phyloP scores from a whole-genome alignment of 192 early-diverging fungal genomes.

The Linnemannia elongata region DNA sequence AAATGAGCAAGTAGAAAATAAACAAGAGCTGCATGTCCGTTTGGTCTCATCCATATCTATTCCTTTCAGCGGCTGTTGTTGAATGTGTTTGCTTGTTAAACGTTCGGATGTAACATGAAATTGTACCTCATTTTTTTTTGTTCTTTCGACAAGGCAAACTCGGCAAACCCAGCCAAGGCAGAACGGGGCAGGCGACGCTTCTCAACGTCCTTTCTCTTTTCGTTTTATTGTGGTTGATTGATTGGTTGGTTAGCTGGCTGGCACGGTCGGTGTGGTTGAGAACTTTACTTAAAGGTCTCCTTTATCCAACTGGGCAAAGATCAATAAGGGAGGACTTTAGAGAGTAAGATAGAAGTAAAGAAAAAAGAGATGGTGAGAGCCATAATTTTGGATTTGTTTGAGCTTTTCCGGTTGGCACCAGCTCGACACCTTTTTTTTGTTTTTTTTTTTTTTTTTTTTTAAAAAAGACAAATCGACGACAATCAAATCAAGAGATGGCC shows the following conservation, averaged over 20 bases:
- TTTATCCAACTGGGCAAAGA: background rate
- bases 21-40: background rate
- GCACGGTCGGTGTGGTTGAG: background rate
- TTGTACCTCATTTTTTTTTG: no score
- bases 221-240: background rate
- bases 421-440: background rate
- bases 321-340: background rate
- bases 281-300: background rate
- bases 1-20: slow-evolving; percentile 1
- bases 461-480: no score
- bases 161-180: no score
- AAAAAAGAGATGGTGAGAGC: slow-evolving; percentile 3
- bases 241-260: no score
- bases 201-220: background rate
- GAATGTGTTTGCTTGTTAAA: no score
- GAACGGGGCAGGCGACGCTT: background rate
- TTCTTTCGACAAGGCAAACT: no score
- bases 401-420: background rate
- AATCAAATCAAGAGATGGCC: background rate
- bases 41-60: background rate
- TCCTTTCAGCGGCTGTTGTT: background rate
- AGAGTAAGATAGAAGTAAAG: background rate
- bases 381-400: background rate
- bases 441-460: background rate
- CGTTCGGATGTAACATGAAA: no score